A percentile compares a stretch with the other conserved stretches of the same genome.
phyloP scores from a whole-genome alignment of 179 eudicot genomes.

The Camellia oleifera region DNA sequence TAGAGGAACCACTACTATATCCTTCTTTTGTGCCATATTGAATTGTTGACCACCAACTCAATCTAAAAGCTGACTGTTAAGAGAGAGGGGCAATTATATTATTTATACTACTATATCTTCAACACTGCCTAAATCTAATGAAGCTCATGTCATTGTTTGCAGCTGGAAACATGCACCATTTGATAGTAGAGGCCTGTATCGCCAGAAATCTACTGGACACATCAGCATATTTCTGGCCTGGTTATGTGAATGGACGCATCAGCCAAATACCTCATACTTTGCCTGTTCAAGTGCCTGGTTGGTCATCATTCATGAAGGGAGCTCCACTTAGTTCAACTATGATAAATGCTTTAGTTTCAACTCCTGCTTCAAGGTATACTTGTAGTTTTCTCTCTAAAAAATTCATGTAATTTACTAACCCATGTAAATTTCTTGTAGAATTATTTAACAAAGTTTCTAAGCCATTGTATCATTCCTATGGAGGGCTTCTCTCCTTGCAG shows the following conservation, averaged over 20 bases:
- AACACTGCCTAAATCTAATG: conserved; percentile 10
- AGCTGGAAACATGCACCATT: conserved; percentile 94
- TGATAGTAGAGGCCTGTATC: conserved; percentile 91
- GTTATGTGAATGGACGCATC: conserved; percentile 65
- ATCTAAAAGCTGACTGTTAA: too few species aligned
- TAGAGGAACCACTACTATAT: background rate
- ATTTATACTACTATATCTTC: too few species aligned
- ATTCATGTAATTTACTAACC: background rate
- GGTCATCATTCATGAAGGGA: conserved; percentile 93
- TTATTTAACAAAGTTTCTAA: background rate
- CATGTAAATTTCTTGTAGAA: background rate
- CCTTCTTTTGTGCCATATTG: background rate
- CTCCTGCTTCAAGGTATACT: conserved; percentile 93
- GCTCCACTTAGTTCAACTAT: conserved; percentile 62
- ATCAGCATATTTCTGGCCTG: conserved; percentile 94
- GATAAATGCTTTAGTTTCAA: conserved; percentile 71
- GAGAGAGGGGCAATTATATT: too few species aligned
- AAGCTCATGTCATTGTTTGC: conserved; percentile 30
- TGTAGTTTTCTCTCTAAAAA: background rate
- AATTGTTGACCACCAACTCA: background rate
- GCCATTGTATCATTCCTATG: background rate
- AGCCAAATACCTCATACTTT: conserved; percentile 60
- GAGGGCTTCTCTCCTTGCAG: background rate
- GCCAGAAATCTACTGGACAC: conserved; percentile 85
- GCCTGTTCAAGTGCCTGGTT: conserved; percentile 69